Evolutionary conservation across 306 rosid genomes (phyloP).

Genomic region (Vicia faba): DNA sequence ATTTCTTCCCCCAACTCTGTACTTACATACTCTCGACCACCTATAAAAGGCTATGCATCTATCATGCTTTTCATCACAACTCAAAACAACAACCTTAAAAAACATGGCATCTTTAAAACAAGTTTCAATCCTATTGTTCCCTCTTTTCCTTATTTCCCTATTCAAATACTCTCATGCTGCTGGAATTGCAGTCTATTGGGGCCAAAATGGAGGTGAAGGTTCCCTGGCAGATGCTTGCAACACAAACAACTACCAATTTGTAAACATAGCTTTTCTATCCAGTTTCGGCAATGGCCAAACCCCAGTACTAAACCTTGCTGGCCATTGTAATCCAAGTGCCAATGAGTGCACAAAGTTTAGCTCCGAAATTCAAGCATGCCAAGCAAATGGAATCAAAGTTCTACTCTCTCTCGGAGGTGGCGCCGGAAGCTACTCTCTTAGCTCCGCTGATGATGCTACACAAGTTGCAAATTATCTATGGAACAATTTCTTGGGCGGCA

Average conservation of each 20-base stretch:
- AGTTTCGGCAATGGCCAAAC: conserved; percentile 52
- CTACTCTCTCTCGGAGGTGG: conserved; percentile 71
- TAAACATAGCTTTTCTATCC: conserved; percentile 60
- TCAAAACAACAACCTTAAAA: background rate
- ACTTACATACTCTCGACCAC: conserved; percentile 19
- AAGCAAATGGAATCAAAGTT: conserved; percentile 51
- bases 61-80: conserved; percentile 6
- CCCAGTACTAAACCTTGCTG: conserved; percentile 51
- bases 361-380: conserved; percentile 47
- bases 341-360: conserved; percentile 41
- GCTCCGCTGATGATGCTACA: conserved; percentile 51
- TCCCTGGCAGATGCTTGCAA: conserved; percentile 54
- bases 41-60: conserved; percentile 11
- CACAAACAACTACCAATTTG: conserved; percentile 61
- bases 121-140: conserved; percentile 28
- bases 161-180: conserved; percentile 39
- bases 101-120: conserved; percentile 50
- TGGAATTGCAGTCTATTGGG: conserved; percentile 66
- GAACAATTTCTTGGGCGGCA: conserved; percentile 63
- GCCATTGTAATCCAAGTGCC: conserved; percentile 46
- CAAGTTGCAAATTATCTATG: conserved; percentile 44
- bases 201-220: conserved; percentile 55
- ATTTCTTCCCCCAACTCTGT: background rate
- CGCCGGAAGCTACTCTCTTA: conserved; percentile 43
- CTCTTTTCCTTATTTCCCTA: conserved; percentile 41